These are phyloP conservation scores for Fusarium compactum DNA, from an alignment of 2,329 filamentous ascomycete species.

Conservation along the genomic window DNA sequence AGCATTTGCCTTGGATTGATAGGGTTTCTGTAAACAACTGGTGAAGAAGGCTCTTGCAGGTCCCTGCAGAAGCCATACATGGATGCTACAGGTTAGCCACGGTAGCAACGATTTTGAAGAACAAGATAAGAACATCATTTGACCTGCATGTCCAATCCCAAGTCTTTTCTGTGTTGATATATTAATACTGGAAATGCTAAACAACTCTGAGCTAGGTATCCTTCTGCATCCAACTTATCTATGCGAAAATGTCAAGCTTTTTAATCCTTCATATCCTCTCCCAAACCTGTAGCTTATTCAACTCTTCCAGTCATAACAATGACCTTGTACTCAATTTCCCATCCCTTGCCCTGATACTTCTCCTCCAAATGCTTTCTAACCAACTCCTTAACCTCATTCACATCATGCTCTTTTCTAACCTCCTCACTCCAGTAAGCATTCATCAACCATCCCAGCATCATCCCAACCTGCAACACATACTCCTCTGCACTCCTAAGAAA, in stretches of 20 bases:
- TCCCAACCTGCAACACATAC: constrained; percentile 51
- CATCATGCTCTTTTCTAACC: constrained; percentile 50
- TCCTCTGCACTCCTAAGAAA: constrained; percentile 52
- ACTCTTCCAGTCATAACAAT: constrained; percentile 47
- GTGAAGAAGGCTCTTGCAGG: background rate
- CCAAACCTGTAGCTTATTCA: background rate
- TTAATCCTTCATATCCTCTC: too few relatives aligned
- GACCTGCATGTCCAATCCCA: background rate
- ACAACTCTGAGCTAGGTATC: background rate
- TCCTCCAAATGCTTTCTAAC: constrained; percentile 54
- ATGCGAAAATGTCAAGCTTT: background rate
- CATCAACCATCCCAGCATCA: constrained; percentile 57
- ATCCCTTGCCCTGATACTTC: constrained; percentile 52
- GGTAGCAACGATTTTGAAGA: background rate
- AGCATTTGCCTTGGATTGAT: background rate
- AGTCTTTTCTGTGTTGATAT: background rate
- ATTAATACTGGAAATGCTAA: background rate
- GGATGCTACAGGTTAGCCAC: background rate
- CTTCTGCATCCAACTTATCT: rapidly evolving
- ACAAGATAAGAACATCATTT: background rate
- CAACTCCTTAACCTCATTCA: constrained; percentile 53
- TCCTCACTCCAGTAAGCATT: constrained; percentile 57
- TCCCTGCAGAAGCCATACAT: background rate
- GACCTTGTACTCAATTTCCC: constrained; percentile 43
- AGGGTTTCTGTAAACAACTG: too few relatives aligned